Percentiles rank a stretch among this genome's conserved stretches.
These are phyloP conservation scores for Eucalyptus erythrocorys DNA, from an alignment of 345 rosid species.

Conservation along the genomic window DNA sequence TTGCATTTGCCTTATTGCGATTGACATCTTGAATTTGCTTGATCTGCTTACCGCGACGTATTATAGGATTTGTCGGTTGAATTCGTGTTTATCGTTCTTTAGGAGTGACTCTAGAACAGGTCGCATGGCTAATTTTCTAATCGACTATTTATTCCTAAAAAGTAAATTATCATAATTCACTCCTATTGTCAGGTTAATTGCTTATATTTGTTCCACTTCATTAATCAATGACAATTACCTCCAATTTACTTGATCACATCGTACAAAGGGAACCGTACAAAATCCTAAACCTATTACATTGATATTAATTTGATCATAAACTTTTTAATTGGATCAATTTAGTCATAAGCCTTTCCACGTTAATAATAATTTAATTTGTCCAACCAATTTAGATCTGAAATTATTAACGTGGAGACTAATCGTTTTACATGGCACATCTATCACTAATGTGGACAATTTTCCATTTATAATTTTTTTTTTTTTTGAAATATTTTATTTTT, in stretches of 20 bases:
- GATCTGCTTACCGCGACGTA: rapidly evolving
- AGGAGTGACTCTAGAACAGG: not conserved
- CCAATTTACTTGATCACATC: not conserved
- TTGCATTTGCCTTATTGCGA: too few relatives aligned
- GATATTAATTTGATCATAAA: too few relatives aligned
- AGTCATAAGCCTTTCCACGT: rapidly evolving
- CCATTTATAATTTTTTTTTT: too few relatives aligned
- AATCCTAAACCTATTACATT: rapidly evolving
- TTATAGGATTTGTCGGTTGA: not conserved
- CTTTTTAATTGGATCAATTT: too few relatives aligned
- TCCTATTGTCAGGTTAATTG: rapidly evolving
- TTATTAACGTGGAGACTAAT: rapidly evolving
- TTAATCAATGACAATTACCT: not conserved
- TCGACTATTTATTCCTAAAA: rapidly evolving
- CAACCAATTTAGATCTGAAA: rapidly evolving
- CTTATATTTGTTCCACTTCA: not conserved
- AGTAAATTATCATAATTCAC: not conserved
- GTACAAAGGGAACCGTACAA: not conserved
- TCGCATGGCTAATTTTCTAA: not conserved
- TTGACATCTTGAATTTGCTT: not conserved
- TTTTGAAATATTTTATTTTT: too few relatives aligned
- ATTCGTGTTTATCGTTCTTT: not conserved
- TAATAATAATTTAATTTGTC: too few relatives aligned
- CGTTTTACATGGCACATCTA: rapidly evolving
- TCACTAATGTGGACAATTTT: rapidly evolving